Base-by-base conservation (phyloP, 768 basidiomycete genomes). In the Russula dissimulans region DNA sequence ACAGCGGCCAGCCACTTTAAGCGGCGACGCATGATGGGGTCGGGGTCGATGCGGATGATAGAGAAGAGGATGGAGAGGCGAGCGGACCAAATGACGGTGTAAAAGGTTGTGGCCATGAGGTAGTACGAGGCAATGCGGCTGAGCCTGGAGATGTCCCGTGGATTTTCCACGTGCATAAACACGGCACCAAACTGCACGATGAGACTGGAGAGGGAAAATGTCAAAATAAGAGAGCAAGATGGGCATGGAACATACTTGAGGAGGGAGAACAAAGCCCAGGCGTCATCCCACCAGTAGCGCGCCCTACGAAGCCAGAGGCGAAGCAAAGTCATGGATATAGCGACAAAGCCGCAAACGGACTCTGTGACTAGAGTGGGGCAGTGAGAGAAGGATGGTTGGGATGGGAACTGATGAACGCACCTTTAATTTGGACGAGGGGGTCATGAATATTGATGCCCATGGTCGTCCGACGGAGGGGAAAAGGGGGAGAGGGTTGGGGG, bases 41-140 rank as follows among this genome's bases (percentile, higher is more conserved):
- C 73, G 1, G 78, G 76, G 54, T 78, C 77, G 65, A 82, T 74
- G 41, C 81, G 78, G 54, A 81, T 77, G 60, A 83, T 74, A 6
- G 80, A 81, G 69, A 79, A 79, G 7, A 83, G 69, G 46, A 81
- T 81, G 29, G 79, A 76, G n/a, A 80, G 69, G 18, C 81, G 76
- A 3, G 81, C 68, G 34, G 55, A 60, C 69, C 69, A 69, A 29
- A 69, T 69, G 62, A 69, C 62, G 14, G 60, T 41, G 61, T 69
- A 69, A 47, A 69, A 69, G 1, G 68, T 62, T 4, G 59, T 55
- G 17, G 69, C 68, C 68, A 69, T 69, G 52, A 69, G 65, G 57
- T 69, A 69, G 64, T 69, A 69, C 6, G 69, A 65, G 11, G 69
- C 69, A 22, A 69, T 54, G 53, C 64, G 67, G 43, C 45, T 62